A percentile compares a stretch with the other conserved stretches of the same genome.
Evolutionary conservation across 129 eudicot genomes (phyloP).

Genomic region (Silybum marianum): DNA sequence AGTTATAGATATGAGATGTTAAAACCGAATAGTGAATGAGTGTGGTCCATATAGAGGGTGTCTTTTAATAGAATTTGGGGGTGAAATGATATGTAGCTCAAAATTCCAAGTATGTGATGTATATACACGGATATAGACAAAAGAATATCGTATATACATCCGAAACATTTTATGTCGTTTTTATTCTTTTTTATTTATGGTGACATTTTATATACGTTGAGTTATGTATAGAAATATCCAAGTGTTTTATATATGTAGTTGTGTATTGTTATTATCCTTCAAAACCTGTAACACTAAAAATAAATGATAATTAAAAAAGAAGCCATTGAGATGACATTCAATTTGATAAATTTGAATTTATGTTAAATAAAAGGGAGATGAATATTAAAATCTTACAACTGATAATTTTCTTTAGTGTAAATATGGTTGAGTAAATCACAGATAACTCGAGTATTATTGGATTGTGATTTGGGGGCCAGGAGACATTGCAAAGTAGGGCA

Average conservation of each 20-base stretch:
- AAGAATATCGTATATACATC: neutral
- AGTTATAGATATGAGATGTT: neutral
- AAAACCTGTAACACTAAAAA: neutral
- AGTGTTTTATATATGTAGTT: no score
- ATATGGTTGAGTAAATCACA: neutral
- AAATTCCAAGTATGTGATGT: neutral
- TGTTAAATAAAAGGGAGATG: neutral
- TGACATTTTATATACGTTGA: neutral
- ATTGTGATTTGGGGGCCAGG: neutral
- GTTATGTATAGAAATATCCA: neutral
- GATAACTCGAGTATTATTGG: neutral
- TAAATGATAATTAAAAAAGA: neutral
- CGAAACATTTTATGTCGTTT: neutral
- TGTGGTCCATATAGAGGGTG: neutral
- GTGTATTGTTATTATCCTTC: neutral
- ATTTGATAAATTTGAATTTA: neutral
- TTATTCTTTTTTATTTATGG: neutral
- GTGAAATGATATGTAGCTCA: neutral
- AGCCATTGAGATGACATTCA: neutral
- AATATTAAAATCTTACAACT: neutral
- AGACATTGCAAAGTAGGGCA: neutral
- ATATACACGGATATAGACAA: neutral
- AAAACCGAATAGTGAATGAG: neutral
- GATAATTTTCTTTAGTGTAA: neutral
- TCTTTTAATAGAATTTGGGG: neutral